Evolutionary conservation across 2,329 filamentous ascomycete species (phyloP), one percentile per base, ranked within the genome.

Genomic region (Massarina eburnea): DNA sequence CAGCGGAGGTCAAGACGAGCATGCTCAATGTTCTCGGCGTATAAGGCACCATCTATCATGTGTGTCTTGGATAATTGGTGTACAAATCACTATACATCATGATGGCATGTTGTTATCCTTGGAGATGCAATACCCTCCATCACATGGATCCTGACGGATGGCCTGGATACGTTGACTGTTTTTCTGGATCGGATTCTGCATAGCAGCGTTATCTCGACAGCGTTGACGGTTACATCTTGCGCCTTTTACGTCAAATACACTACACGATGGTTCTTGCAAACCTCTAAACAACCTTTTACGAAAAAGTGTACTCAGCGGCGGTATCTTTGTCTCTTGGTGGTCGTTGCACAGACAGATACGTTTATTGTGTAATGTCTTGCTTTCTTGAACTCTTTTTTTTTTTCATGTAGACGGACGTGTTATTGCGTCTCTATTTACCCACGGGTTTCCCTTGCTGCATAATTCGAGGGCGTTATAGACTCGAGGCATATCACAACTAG

Each of bases 1-100:
- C 77, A 33, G 64, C 71, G 40, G 67, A 70, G 49, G 73, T 73
- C 60, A 72, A 69, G 62, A 59, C 59, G 41, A 72, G 67, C 19
- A 71, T 78, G 62, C 35, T 38, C 2, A 38, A n/a, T n/a, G 35
- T 38, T n/a, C 35, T 38, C 21, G 20, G n/a, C 10, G 35, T 20
- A n/a, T 38, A 15, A 24, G 9, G 8, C 7, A 24, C 20, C 3
- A 8, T 17, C 12, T 20, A 15, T 3, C 24, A 21, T 8, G 12
- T 14, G 10, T 39, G 32, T 34, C 24, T 51, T 51, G 48, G 39
- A 48, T 48, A 46, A 33, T 38, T 34, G n/a, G 39, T 29, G 27
- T 39, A 21, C 17, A 49, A 44, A 39, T 52, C 46, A 46, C 38
- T 45, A 52, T 49, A 17, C 33, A 37, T 34, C 39, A 48, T 39